Base-by-base conservation (phyloP, 441 rosid genomes). In the Biscutella laevigata region DNA sequence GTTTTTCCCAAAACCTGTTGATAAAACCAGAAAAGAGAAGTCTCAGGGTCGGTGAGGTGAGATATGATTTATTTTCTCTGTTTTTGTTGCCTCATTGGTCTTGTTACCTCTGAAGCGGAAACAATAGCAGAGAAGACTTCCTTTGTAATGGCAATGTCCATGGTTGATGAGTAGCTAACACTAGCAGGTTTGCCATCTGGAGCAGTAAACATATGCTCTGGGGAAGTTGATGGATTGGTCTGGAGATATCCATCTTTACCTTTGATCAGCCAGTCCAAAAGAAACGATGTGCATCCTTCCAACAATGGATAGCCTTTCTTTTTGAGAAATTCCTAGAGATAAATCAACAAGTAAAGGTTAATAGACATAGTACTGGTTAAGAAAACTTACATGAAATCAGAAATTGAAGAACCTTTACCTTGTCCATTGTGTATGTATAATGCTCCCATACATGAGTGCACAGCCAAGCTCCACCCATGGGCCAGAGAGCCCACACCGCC, bases 151-250 rank as follows among this genome's bases (percentile, higher is more conserved):
- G 79, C 78, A 71, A 88, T 83, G 70, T 91, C 98, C 94, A 91
- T 91, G 62, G 94, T 88, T 30, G 98, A 71, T 53, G 98, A 91
- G 77, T 83, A 79, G 82, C 98, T 88, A 47, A 91, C 94, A 26
- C 74, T 63, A 12, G 94, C 96, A 45, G 57, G 71, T 62, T 70
- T 68, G 28, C 94, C 94, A 73, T 83, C 82, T 1, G 95, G 88
- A 57, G 94, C 80, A 38, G 74, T 75, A 41, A 91, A 91, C 62
- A 43, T 45, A 70, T 91, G 98, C 60, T 91, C 96, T 4, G 96
- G 98, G 57, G 96, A 91, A 53, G 98, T 91, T 12, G 98, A 88
- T 54, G 96, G 98, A 62, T 80, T 91, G 51, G 98, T 91, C 70
- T 74, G 89, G 21, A 88, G 73, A 76, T 71, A 83, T 36, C 84